A percentile compares a stretch with the other conserved stretches of the same genome.
Evolutionary conservation across 768 basidiomycete species (phyloP).

Genomic region (Suillus variegatus): DNA sequence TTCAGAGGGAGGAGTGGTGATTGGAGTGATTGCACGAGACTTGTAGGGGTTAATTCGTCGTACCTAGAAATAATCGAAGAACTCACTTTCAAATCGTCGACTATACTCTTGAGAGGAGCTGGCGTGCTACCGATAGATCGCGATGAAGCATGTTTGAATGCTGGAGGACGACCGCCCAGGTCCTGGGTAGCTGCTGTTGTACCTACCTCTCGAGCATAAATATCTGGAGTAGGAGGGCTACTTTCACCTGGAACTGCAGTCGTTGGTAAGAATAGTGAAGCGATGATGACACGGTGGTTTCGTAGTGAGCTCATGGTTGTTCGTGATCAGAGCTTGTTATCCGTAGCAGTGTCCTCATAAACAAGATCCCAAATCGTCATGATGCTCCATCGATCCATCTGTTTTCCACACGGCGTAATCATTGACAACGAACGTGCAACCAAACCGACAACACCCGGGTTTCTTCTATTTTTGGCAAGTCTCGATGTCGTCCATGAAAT

Average conservation of each 20-base stretch:
- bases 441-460: not conserved
- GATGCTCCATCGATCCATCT: not conserved
- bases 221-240: conserved; percentile 50
- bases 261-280: conserved; percentile 81
- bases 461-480: not conserved
- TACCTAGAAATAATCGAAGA: not conserved
- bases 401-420: conserved; percentile 1
- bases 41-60: conserved; percentile 6
- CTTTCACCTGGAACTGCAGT: conserved; percentile 65
- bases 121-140: conserved; percentile 21
- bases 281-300: conserved; percentile 75
- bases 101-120: conserved; percentile 63
- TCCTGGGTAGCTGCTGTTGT: conserved; percentile 13
- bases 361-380: conserved; percentile 1
- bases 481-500: too few relatives aligned
- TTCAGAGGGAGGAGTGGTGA: conserved; percentile 47
- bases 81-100: conserved; percentile 74
- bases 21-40: conserved; percentile 45
- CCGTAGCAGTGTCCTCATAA: not conserved
- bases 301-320: conserved; percentile 66
- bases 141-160: conserved; percentile 21
- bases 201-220: conserved; percentile 19
- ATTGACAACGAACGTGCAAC: not conserved
- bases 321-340: not conserved
- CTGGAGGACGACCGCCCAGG: conserved; percentile 12